Evolutionary conservation across 2,329 filamentous ascomycete genomes (phyloP), one percentile per base, ranked within the genome.

Genomic region (Fusarium clavum): DNA sequence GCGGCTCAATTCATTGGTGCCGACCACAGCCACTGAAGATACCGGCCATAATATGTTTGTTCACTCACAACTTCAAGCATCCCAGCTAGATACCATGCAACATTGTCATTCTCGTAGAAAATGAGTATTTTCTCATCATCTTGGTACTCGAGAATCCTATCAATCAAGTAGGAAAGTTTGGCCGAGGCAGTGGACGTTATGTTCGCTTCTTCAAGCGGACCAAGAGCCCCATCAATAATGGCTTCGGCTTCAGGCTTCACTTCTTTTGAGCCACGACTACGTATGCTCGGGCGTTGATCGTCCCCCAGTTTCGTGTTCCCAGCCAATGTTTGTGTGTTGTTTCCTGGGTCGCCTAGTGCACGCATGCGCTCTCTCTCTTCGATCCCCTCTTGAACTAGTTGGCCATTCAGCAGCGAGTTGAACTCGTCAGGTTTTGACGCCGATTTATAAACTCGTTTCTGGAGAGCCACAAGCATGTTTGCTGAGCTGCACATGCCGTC

Each of bases 91-190:
- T 97, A 97, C 79, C 88, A 97, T 2, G 94, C 94, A 4, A 92
- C 86, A 72, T 97, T 95, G 64, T 96, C 92, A 32, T 92, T 91
- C 65, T 97, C 94, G 77, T 97, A 98, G 78, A 98, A 98, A 12
- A 98, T 87, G 55, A 98, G 88, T 6, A 97, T 96, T 79, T 98
- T 97, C 75, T 97, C 94, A 0, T 86, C 81, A 2, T 84, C 79
- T 56, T 96, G 88, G 66, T 94, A 84, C 55, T 86, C 83, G 8
- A 90, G 79, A 14, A 98, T 89, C 32, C 88, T 85, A 57, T 94
- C 91, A 20, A 97, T 82, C 8, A 98, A 83, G 75, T 98, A 97
- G 5, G 92, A 94, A 5, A 98, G 84, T 79, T 98, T 98, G 0
- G 92, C 90, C 0, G 94, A 98, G 0, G 90, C 88, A 0, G 94